A percentile compares a stretch with the other conserved stretches of the same genome.
Conservation (phyloP, 148 eudicot genomes). For the Chenopodium quinoa region DNA sequence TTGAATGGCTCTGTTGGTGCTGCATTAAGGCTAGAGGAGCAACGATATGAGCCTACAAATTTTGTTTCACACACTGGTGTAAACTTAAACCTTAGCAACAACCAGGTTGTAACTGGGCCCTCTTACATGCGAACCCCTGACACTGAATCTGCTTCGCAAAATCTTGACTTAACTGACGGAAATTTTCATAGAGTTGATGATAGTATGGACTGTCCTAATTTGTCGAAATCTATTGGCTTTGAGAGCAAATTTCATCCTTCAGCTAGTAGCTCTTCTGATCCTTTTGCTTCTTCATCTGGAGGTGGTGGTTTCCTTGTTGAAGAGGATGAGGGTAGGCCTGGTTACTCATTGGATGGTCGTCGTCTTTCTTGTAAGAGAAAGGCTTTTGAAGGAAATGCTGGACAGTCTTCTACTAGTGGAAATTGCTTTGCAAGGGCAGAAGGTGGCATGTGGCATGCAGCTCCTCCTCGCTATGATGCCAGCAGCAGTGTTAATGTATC, state of each 20-base stretch:
- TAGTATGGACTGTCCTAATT: conserved; percentile 37
- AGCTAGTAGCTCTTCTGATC: conserved; percentile 42
- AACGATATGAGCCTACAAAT: conserved; percentile 39
- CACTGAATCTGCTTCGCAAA: conserved; percentile 35
- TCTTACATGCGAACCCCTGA: conserved; percentile 39
- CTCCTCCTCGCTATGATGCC: conserved; percentile 36
- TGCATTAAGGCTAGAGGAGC: conserved; percentile 36
- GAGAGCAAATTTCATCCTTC: conserved; percentile 34
- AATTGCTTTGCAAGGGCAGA: conserved; percentile 44
- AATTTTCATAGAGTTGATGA: conserved; percentile 35
- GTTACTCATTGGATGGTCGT: conserved; percentile 53
- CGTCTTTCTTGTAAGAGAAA: conserved; percentile 79
- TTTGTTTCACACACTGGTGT: conserved; percentile 36
- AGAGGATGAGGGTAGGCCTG: conserved; percentile 53
- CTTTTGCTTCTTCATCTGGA: conserved; percentile 49
- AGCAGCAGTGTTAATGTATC: conserved; percentile 31
- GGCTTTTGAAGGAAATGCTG: conserved; percentile 56
- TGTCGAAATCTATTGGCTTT: conserved; percentile 35
- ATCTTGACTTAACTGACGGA: conserved; percentile 41
- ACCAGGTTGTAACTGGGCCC: conserved; percentile 30
- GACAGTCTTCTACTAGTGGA: conserved; percentile 76
- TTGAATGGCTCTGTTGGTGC: conserved; percentile 31
- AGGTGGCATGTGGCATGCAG: conserved; percentile 45
- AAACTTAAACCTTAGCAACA: conserved; percentile 38
- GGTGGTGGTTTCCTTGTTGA: conserved; percentile 46